A percentile compares a stretch with the other conserved stretches of the same genome.
These are phyloP conservation scores for Kockovaella imperatae DNA, from an alignment of 768 basidiomycete species.

Conservation along the genomic window DNA sequence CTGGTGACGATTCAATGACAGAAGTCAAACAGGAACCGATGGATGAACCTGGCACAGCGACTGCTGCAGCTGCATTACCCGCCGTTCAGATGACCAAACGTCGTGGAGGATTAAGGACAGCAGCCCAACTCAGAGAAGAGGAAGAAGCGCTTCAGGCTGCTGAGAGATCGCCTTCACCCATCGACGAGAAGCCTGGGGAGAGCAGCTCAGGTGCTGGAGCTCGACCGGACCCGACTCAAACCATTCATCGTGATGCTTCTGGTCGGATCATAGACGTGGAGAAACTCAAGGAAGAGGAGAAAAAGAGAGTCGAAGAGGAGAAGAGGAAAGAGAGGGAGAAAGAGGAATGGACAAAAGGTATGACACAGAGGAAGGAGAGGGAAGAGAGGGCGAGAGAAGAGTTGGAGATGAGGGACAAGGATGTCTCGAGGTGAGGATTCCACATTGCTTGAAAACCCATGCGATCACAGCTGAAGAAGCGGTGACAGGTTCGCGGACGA, in stretches of 20 bases:
- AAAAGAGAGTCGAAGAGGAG: slow-evolving; percentile 64
- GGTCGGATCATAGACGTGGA: slow-evolving; percentile 86
- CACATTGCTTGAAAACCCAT: background rate
- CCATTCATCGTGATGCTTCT: slow-evolving; percentile 82
- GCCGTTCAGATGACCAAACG: slow-evolving; percentile 30
- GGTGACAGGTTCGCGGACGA: slow-evolving; percentile 56
- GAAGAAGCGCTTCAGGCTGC: slow-evolving; percentile 49
- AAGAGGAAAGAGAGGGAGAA: slow-evolving; percentile 69
- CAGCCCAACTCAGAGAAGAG: slow-evolving; percentile 58
- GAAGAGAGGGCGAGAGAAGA: slow-evolving; percentile 61
- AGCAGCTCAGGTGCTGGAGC: too few relatives aligned
- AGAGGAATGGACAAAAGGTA: slow-evolving; percentile 97
- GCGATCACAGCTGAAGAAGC: background rate
- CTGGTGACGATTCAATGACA: slow-evolving; percentile 20
- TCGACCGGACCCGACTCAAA: slow-evolving; percentile 48
- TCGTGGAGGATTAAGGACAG: slow-evolving; percentile 67
- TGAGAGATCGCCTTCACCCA: slow-evolving; percentile 13
- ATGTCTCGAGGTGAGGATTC: slow-evolving; percentile 65
- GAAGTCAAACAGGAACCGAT: slow-evolving; percentile 41
- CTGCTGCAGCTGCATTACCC: slow-evolving; percentile 3
- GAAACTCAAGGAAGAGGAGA: slow-evolving; percentile 74
- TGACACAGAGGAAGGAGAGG: slow-evolving; percentile 75
- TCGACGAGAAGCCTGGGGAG: too few relatives aligned
- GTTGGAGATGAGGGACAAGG: slow-evolving; percentile 58
- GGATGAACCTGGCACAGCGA: background rate